Evolutionary conservation across 2,329 filamentous ascomycete species (phyloP).

Genomic region (Trichocomaceae sp.): DNA sequence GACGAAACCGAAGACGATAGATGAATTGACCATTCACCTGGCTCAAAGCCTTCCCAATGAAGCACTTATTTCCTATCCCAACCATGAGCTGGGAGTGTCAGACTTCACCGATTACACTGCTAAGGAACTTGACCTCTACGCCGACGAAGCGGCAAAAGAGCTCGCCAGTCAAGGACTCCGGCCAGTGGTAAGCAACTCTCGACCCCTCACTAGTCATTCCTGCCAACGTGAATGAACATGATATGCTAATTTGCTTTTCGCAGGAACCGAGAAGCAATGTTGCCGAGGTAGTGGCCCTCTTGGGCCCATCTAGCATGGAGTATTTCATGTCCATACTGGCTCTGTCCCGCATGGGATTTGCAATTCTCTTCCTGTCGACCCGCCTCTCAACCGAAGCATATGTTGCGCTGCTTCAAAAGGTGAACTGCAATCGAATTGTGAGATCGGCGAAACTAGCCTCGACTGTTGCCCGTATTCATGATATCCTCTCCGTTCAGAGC

Average conservation of each 20-base stretch:
- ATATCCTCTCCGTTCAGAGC: neutral
- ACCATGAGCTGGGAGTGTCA: conserved; percentile 12
- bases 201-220: no score
- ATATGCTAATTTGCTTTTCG: neutral
- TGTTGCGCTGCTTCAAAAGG: neutral
- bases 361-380: conserved; percentile 4
- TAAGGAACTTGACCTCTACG: conserved; percentile 23
- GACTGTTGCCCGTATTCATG: neutral
- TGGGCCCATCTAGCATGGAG: conserved; percentile 1
- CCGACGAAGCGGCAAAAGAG: conserved; percentile 20
- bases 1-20: conserved; percentile 11
- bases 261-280: neutral
- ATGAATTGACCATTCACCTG: conserved; percentile 20
- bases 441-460: neutral
- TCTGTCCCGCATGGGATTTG: conserved; percentile 1
- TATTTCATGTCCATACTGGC: conserved; percentile 2
- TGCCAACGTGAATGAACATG: neutral
- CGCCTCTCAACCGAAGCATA: conserved; percentile 1
- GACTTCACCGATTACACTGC: conserved; percentile 25
- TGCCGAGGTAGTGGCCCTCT: conserved; percentile 3
- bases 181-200: conserved; percentile 1
- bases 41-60: conserved; percentile 18
- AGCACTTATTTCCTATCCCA: conserved; percentile 23
- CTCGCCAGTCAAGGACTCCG: conserved; percentile 18
- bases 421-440: neutral